Conservation (phyloP, 345 rosid species). For the Leavenworthia alabamica region DNA sequence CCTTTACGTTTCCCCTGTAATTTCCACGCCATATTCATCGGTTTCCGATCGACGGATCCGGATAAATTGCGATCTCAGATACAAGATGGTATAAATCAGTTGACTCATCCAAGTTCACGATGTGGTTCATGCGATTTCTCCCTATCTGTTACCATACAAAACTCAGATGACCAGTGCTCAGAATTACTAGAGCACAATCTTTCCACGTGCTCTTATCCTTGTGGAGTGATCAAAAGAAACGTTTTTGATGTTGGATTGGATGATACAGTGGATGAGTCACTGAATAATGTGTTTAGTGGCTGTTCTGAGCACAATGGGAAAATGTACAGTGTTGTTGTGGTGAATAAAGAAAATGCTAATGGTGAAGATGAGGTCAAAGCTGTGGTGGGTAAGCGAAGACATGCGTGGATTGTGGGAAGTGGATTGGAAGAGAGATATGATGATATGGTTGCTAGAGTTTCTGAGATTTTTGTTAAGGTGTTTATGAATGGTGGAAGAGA, state of each 20-base stretch:
- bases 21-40: conserved; percentile 57
- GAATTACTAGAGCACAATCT: background rate
- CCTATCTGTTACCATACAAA: conserved; percentile 50
- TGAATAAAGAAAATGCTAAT: conserved; percentile 34
- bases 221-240: conserved; percentile 40
- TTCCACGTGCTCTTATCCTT: conserved; percentile 33
- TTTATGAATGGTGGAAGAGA: conserved; percentile 84
- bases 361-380: conserved; percentile 36
- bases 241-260: conserved; percentile 37
- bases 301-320: conserved; percentile 34
- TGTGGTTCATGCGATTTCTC: conserved; percentile 55
- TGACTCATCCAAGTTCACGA: conserved; percentile 36
- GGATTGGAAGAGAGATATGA: conserved; percentile 35
- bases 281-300: conserved; percentile 40
- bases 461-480: conserved; percentile 63
- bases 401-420: conserved; percentile 71
- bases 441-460: conserved; percentile 38
- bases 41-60: conserved; percentile 34
- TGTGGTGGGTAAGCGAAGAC: conserved; percentile 81
- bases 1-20: conserved; percentile 54
- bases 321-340: conserved; percentile 58
- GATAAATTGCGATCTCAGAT: conserved; percentile 37
- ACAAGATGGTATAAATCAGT: conserved; percentile 34
- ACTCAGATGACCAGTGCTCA: conserved; percentile 31
- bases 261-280: conserved; percentile 51